These are phyloP conservation scores for Sextonia rubra DNA, from an alignment of 164 flowering plant species.

Conservation along the genomic window DNA sequence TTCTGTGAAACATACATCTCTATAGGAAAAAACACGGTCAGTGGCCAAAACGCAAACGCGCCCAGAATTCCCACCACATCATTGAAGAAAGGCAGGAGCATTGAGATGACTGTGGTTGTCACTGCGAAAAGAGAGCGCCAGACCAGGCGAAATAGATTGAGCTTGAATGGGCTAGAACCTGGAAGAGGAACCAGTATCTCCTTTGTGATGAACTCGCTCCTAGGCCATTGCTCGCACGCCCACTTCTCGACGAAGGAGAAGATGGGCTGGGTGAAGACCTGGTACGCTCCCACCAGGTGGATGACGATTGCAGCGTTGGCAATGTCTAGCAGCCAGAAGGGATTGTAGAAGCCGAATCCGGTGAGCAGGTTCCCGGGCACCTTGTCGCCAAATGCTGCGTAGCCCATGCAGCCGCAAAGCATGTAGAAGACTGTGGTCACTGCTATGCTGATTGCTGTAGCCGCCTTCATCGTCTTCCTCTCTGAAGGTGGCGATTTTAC, in stretches of 20 bases:
- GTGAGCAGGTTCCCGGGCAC: slow-evolving; percentile 57
- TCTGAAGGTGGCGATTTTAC: slow-evolving; percentile 56
- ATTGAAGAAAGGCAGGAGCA: slow-evolving; percentile 66
- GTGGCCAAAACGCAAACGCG: slow-evolving; percentile 66
- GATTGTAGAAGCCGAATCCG: slow-evolving; percentile 70
- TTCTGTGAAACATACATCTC: slow-evolving; percentile 61
- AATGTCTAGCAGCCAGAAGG: slow-evolving; percentile 60
- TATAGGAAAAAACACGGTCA: slow-evolving; percentile 60
- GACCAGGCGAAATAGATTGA: slow-evolving; percentile 45
- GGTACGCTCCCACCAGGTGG: slow-evolving; percentile 70
- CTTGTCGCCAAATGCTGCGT: slow-evolving; percentile 59
- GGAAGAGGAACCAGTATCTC: slow-evolving; percentile 36
- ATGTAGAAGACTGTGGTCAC: slow-evolving; percentile 56
- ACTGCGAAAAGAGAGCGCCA: slow-evolving; percentile 51
- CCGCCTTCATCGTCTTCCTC: slow-evolving; percentile 56
- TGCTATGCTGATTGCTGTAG: slow-evolving; percentile 30
- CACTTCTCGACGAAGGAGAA: slow-evolving; percentile 59
- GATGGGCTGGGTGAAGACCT: slow-evolving; percentile 57
- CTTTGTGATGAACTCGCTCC: slow-evolving; percentile 37
- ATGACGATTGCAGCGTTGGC: slow-evolving; percentile 61
- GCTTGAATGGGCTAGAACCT: slow-evolving; percentile 20
- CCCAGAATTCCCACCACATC: slow-evolving; percentile 58
- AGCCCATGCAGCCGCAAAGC: slow-evolving; percentile 67
- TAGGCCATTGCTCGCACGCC: slow-evolving; percentile 35
- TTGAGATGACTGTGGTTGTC: slow-evolving; percentile 46